Base-by-base conservation (phyloP, 805 yeast species). In the Tetrapisispora pingtungensis region DNA sequence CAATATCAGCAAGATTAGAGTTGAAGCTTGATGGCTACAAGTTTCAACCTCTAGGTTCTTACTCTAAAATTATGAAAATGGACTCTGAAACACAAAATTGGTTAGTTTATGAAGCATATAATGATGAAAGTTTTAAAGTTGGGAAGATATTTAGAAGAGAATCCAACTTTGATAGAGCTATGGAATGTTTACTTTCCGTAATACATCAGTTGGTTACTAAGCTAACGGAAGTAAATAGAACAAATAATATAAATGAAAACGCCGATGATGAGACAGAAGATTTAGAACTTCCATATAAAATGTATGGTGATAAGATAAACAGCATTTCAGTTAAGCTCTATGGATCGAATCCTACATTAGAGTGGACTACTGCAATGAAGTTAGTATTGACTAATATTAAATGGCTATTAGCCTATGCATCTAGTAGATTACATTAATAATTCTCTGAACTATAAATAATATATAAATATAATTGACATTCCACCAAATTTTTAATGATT, bases 351-450 rank as follows among this genome's bases (percentile, higher is more conserved):
- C 75, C 81, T 0, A 81, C 81, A 58, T 77, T 78, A 37, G 86
- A 83, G 49, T 89, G 97, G 97, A 86, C 96, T 0, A 76, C 81
- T 22, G 90, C 95, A 1, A 88, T 96, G 64, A 82, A 84, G 54
- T 84, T 79, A 56, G 67, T 90, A 12, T 65, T 89, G 40, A 84
- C 93, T 0, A 78, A 90, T 55, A 71, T 78, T 27, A 87, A 86
- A 57, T 90, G 96, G 95, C 72, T 90, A 7, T 65, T 89, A 44
- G 81, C 89, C 4, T 87, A 80, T 57, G 77, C 86, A 15, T 87
- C 95, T 1, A 56, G 53, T 38, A 44, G 36, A 39, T 43, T 53
- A 19, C 31, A 44, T 27, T 41, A 40, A 17, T n/a, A n/a, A n/a
- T n/a, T n/a, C n/a, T n/a, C n/a, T n/a, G n/a, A n/a, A n/a, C n/a